Evolutionary conservation across 495 filamentous ascomycete species (phyloP), one percentile per base, ranked within the genome.

Genomic region (Neurospora cerealis): DNA sequence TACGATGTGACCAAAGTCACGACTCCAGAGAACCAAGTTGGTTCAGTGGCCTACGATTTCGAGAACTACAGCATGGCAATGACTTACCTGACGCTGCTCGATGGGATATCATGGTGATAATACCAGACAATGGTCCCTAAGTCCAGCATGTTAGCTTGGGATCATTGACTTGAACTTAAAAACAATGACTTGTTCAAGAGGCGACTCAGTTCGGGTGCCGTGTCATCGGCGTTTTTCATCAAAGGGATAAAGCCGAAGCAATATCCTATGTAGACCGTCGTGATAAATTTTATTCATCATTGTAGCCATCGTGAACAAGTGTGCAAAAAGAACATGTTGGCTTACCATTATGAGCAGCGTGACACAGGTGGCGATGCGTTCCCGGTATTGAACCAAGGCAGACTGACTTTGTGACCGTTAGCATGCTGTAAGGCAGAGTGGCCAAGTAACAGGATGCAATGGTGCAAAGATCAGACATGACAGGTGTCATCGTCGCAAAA

Each of bases 191-290:
- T 37, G 21, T 46, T 60, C 46, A 73, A 24, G 62, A 54, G 74
- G 74, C 77, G 78, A 76, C 72, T 84, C 91, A 93, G 90, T 87
- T 86, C 80, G 77, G 84, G 84, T 78, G 91, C 93, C 93, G 85
- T 91, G 93, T 96, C 93, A 95, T 88, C 89, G 93, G 93, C 91
- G 85, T 85, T 91, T 86, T 95, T 66, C 93, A 94, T 95, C 93
- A 96, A 93, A 86, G 88, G 28, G 54, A 34, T 36, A 66, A 66
- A 36, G 54, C 54, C 54, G 28, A 66, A 66, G 54, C 54, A 89
- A 87, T 88, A 89, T 86, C 90, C 89, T 97, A 95, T 93, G 94
- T 91, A 93, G 94, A 97, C 94, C 94, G 94, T 97, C 94, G 94
- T 97, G 94, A 97, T 79, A 81, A 78, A 90, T 83, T 81, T 79